These are phyloP conservation scores for Eleusine coracana DNA, from an alignment of 176 grass and related monocot genomes.

Conservation along the genomic window DNA sequence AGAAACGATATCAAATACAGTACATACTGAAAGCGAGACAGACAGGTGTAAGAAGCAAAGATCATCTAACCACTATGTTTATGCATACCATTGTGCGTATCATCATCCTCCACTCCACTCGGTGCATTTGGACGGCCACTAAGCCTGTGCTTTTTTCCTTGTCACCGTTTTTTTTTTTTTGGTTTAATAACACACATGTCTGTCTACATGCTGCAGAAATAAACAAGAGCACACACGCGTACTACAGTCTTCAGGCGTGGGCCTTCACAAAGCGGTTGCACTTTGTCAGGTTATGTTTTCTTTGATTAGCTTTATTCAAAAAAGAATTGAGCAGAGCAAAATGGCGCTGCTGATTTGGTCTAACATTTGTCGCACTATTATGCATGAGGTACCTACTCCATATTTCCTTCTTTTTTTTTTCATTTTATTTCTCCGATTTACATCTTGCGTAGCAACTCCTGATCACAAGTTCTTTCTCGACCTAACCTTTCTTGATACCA, in stretches of 20 bases:
- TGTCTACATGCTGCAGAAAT: neutral
- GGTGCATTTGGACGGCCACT: slow-evolving; percentile 16
- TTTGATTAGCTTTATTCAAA: neutral
- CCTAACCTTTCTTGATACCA: neutral
- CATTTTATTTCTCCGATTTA: slow-evolving; percentile 3
- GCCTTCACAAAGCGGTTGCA: neutral
- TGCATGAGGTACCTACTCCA: slow-evolving; percentile 31
- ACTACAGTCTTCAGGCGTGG: slow-evolving; percentile 17
- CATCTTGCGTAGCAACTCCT: slow-evolving; percentile 17
- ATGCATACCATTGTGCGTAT: neutral
- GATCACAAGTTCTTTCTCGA: neutral
- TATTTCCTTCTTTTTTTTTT: neutral
- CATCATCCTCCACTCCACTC: slow-evolving; percentile 18
- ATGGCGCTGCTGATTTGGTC: slow-evolving; percentile 44
- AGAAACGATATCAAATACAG: neutral
- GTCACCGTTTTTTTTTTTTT: slow-evolving; percentile 1
- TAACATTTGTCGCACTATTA: neutral
- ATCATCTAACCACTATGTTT: neutral
- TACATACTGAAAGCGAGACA: neutral
- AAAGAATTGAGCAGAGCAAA: neutral
- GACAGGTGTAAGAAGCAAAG: neutral
- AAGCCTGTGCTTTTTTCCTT: neutral
- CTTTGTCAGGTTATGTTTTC: slow-evolving; percentile 19
- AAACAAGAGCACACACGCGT: slow-evolving; percentile 5
- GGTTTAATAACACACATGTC: neutral